Percentiles rank a stretch among this genome's conserved stretches.
Conservation (phyloP, 306 rosid species). For the Cicer chorassanicum region DNA sequence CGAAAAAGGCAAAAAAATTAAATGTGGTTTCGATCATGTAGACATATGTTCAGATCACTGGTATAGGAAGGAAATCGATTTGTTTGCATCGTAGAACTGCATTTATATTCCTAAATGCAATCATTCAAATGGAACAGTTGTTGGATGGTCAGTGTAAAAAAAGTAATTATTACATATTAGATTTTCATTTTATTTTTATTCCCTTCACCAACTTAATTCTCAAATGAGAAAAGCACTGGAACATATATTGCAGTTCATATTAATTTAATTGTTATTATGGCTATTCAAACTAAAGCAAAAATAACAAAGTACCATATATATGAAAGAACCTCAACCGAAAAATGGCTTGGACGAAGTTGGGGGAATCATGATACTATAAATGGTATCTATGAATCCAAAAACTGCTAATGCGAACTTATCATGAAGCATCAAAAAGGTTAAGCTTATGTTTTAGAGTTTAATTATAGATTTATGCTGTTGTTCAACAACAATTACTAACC, state of each 20-base stretch:
- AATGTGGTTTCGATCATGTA: constrained; percentile 33
- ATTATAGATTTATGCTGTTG: constrained; percentile 4
- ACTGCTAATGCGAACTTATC: constrained; percentile 30
- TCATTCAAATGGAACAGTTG: not conserved
- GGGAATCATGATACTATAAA: not conserved
- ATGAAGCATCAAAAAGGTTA: constrained; percentile 9
- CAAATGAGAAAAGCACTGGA: no score
- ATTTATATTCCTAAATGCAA: not conserved
- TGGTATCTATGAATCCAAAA: not conserved
- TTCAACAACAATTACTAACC: constrained; percentile 52
- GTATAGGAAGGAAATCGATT: not conserved
- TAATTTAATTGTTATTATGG: not conserved
- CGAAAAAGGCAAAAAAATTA: not conserved
- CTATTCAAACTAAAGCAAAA: constrained; percentile 33
- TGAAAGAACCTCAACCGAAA: not conserved
- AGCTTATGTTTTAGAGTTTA: constrained; percentile 1
- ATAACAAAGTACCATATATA: constrained; percentile 11
- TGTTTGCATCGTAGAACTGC: constrained; percentile 1
- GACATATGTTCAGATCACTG: constrained; percentile 4
- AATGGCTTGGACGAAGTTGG: not conserved
- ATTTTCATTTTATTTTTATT: constrained; percentile 11
- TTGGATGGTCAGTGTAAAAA: constrained; percentile 14
- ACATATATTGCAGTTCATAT: no score
- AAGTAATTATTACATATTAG: constrained; percentile 9
- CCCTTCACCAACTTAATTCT: no score